These are phyloP conservation scores for Orbilia brochopaga DNA, from an alignment of 2,329 filamentous ascomycete genomes.

Conservation along the genomic window DNA sequence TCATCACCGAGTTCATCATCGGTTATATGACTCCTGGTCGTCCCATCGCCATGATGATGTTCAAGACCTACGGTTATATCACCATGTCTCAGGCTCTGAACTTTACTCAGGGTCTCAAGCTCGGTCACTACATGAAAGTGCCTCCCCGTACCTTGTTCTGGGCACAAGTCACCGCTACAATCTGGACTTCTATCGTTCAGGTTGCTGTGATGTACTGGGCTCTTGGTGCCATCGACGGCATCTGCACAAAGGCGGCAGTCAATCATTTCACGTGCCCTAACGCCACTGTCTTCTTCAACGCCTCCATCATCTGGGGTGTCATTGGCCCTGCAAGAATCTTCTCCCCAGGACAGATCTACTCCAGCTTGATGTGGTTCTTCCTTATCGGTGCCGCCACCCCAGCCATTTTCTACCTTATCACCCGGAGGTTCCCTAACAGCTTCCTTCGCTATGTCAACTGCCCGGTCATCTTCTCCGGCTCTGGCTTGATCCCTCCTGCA, in stretches of 20 bases:
- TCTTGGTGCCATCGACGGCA: constrained; percentile 66
- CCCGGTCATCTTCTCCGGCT: constrained; percentile 72
- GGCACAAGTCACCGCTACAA: constrained; percentile 70
- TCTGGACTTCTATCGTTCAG: constrained; percentile 71
- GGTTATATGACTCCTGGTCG: constrained; percentile 62
- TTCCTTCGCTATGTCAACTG: constrained; percentile 70
- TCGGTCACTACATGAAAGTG: constrained; percentile 64
- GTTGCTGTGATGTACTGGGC: constrained; percentile 69
- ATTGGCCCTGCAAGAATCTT: constrained; percentile 76
- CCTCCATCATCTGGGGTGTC: constrained; percentile 74
- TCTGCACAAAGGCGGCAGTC: constrained; percentile 68
- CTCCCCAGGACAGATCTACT: constrained; percentile 68
- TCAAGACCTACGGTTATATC: constrained; percentile 63
- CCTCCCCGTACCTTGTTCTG: constrained; percentile 72
- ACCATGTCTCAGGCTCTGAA: constrained; percentile 61
- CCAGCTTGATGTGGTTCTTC: constrained; percentile 73
- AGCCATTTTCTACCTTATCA: constrained; percentile 67
- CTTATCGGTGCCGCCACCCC: constrained; percentile 70
- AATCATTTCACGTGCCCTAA: constrained; percentile 67
- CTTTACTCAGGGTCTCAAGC: constrained; percentile 63
- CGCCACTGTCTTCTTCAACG: constrained; percentile 70
- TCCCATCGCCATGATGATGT: constrained; percentile 63
- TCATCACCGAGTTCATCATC: constrained; percentile 62
- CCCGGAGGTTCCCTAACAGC: constrained; percentile 68
- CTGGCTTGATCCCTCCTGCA: constrained; percentile 70